Evolutionary conservation across 2,329 filamentous ascomycete species (phyloP).

Genomic region (Colletotrichum costaricense): DNA sequence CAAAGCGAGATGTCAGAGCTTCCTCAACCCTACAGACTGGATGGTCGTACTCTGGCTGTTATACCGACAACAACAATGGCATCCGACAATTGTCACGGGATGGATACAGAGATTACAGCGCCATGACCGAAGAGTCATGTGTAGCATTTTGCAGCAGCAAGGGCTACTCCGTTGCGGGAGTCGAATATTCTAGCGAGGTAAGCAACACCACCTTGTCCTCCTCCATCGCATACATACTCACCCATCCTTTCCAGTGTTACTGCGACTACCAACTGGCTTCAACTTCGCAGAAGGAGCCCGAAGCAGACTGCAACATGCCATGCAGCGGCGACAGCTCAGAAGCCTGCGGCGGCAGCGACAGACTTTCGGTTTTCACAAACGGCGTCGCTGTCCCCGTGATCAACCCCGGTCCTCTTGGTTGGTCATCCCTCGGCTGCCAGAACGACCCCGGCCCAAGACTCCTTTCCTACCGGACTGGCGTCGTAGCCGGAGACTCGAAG

Average conservation of each 20-base stretch:
- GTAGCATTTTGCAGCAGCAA: background rate
- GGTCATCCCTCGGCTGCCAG: background rate
- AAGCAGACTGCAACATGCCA: background rate
- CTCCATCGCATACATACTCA: background rate
- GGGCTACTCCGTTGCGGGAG: background rate
- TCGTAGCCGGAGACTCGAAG: background rate
- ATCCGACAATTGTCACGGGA: background rate
- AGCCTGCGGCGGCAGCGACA: background rate
- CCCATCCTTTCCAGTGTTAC: background rate
- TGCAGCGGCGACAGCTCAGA: background rate
- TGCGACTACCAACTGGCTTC: background rate
- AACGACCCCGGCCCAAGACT: background rate
- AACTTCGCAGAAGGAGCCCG: background rate
- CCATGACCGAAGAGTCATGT: background rate
- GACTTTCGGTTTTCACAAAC: background rate
- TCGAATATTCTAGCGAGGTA: background rate
- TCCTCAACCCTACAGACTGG: background rate
- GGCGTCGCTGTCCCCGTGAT: background rate
- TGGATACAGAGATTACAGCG: background rate
- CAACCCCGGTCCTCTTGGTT: background rate
- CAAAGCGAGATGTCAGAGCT: background rate
- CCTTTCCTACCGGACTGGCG: background rate
- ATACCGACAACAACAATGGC: background rate
- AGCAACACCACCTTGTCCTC: background rate
- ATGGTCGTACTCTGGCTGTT: background rate